phyloP scores from a whole-genome alignment of 768 basidiomycete species.

The Tephrocybe sp. region DNA sequence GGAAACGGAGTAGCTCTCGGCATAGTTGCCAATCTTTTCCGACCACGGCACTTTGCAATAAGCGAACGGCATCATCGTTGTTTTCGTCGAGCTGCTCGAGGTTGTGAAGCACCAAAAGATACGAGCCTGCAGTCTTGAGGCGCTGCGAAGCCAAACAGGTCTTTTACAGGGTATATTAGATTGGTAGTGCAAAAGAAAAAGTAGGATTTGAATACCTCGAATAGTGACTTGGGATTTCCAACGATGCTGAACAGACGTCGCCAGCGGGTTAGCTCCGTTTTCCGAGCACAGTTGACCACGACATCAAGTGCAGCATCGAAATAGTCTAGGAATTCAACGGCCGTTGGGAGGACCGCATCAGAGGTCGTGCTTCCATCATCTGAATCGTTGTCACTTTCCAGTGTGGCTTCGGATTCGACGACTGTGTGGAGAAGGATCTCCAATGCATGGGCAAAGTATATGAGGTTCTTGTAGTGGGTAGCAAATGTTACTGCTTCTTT shows the following conservation, averaged over 20 bases:
- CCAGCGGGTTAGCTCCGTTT: slow-evolving; percentile 94
- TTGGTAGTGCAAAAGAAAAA: background rate
- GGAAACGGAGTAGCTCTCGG: slow-evolving; percentile 86
- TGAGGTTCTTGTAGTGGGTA: slow-evolving; percentile 78
- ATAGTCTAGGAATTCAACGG: slow-evolving; percentile 90
- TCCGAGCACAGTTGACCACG: slow-evolving; percentile 92
- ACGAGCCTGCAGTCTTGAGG: slow-evolving; percentile 87
- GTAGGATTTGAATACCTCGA: slow-evolving; percentile 61
- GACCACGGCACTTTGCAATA: slow-evolving; percentile 73
- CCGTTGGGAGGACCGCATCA: slow-evolving; percentile 52
- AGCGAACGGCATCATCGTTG: slow-evolving; percentile 74
- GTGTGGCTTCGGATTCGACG: slow-evolving; percentile 74
- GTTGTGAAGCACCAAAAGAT: slow-evolving; percentile 90
- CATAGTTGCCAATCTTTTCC: slow-evolving; percentile 88
- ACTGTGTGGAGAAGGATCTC: slow-evolving; percentile 94
- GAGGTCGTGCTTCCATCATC: slow-evolving; percentile 27
- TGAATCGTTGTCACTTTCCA: slow-evolving; percentile 28
- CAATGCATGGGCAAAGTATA: slow-evolving; percentile 91
- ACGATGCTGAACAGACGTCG: slow-evolving; percentile 83
- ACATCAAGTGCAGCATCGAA: slow-evolving; percentile 91
- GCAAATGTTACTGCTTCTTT: slow-evolving; percentile 85
- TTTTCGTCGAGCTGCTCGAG: slow-evolving; percentile 85
- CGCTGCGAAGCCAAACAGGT: slow-evolving; percentile 69
- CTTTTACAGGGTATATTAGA: slow-evolving; percentile 35
- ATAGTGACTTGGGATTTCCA: slow-evolving; percentile 85